Base-by-base conservation (phyloP, 345 rosid genomes). In the Acer yangbiense region DNA sequence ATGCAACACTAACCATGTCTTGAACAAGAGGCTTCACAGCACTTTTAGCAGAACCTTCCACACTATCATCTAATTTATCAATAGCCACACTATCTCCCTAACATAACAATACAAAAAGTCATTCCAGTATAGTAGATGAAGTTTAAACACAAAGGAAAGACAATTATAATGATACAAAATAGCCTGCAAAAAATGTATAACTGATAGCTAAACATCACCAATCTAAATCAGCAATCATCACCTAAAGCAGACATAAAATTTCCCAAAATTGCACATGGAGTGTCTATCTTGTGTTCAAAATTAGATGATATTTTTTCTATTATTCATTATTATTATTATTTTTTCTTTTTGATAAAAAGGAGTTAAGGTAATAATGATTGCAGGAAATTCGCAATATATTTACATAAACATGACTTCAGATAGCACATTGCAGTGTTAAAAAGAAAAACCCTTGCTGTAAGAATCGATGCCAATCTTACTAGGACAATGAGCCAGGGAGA, bases 11-110 rank as follows among this genome's bases (percentile, higher is more conserved):
- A 72, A 80, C 79, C 16, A 63, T 17, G 63, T 80, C 79, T 67
- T 81, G 83, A 75, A 65, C 79, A 61, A 57, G 76, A 84, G 81
- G 82, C 82, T 85, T 89, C 55, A 9, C 78, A 46, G 68, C 80
- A 79, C 85, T 82, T 80, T 80, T 78, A 48, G 75, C 48, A 69
- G 85, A 87, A 80, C 60, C 82, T 76, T 81, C 79, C 61, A 76
- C 65, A 69, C 74, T 80, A 67, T 74, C 83, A 83, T 80, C 85
- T 9, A 41, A 72, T 74, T 80, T 75, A 68, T 78, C 86, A 78
- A 69, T 71, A 74, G 64, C 65, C 23, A 69, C 55, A 52, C 75
- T 73, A 29, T 82, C 86, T 79, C 80, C 92, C 97, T 91, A 82
- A 58, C 67, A 77, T 29, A 81, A 84, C 67, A 77, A 67, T 20